A percentile compares a stretch with the other conserved stretches of the same genome.
Conservation (phyloP, 1,284 basidiomycete genomes). For the Marasmius fiardii region DNA sequence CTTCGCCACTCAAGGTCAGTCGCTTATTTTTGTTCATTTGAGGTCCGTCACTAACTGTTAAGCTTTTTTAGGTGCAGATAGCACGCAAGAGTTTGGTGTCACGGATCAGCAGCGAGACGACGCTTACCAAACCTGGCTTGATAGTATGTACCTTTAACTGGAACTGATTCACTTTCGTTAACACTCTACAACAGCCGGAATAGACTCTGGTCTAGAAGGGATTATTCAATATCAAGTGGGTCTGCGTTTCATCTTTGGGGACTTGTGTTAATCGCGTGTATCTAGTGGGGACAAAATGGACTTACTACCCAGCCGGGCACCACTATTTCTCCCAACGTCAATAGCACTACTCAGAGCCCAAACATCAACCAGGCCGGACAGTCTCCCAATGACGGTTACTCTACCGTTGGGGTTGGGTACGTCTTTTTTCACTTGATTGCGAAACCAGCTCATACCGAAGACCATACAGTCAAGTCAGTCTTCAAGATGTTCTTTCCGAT, state of each 20-base stretch:
- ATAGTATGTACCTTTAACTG: slow-evolving; percentile 29
- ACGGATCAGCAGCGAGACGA: slow-evolving; percentile 46
- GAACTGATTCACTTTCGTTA: slow-evolving; percentile 6
- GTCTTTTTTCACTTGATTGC: slow-evolving; percentile 14
- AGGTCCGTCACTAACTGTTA: not conserved
- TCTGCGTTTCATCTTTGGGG: slow-evolving; percentile 1
- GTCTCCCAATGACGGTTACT: slow-evolving; percentile 68
- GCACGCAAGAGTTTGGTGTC: slow-evolving; percentile 37
- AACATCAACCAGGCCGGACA: slow-evolving; percentile 33
- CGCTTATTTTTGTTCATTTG: not conserved
- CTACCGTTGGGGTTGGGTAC: slow-evolving; percentile 33
- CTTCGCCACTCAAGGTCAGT: slow-evolving; percentile 20
- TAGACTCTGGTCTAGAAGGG: slow-evolving; percentile 42
- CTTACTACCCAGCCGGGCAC: slow-evolving; percentile 42
- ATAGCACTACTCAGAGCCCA: slow-evolving; percentile 29
- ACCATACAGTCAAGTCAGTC: slow-evolving; percentile 13
- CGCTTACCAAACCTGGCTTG: slow-evolving; percentile 52
- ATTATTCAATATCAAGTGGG: slow-evolving; percentile 56
- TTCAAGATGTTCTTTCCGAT: slow-evolving; percentile 20
- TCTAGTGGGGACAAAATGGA: slow-evolving; percentile 52
- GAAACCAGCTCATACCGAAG: no score
- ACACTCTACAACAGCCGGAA: slow-evolving; percentile 31
- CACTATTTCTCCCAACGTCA: slow-evolving; percentile 30
- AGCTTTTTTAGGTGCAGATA: not conserved
- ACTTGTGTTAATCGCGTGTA: not conserved